Percentiles rank a stretch among this genome's conserved stretches.
phyloP scores from a whole-genome alignment of 2,329 filamentous ascomycete species.

The Fusarium pseudocircinatum region DNA sequence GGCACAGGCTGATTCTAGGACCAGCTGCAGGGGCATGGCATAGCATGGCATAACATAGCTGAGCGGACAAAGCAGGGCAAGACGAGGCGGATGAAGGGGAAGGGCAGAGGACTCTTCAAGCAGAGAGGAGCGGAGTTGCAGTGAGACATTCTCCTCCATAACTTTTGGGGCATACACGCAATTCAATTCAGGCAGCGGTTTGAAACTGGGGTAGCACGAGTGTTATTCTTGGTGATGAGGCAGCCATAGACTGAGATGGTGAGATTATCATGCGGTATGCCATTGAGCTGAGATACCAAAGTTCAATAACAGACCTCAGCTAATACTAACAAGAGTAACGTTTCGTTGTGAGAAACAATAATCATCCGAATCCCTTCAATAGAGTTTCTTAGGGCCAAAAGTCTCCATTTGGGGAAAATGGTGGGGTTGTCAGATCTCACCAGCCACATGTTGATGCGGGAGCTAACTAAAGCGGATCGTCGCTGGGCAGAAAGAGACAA shows the following conservation, averaged over 20 bases:
- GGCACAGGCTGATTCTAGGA: slow-evolving; percentile 24
- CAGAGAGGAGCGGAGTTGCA: not conserved
- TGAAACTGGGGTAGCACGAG: not conserved
- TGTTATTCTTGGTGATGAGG: not conserved
- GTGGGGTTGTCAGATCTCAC: slow-evolving; percentile 28
- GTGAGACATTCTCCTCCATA: slow-evolving; percentile 13
- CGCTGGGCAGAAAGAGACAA: not conserved
- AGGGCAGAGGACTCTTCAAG: not conserved
- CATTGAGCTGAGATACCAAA: not conserved
- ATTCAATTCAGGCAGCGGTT: slow-evolving; percentile 5
- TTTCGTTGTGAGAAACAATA: not conserved
- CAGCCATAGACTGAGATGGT: not conserved
- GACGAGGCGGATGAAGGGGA: not conserved
- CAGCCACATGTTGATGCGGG: slow-evolving; percentile 34
- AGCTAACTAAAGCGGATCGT: slow-evolving; percentile 31
- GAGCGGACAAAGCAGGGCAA: not conserved
- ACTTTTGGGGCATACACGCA: not conserved
- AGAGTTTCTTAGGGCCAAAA: not conserved
- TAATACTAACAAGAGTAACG: not conserved
- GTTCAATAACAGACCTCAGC: not conserved
- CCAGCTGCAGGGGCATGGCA: slow-evolving; percentile 22
- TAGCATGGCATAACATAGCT: not conserved
- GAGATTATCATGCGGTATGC: not conserved
- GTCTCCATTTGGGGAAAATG: not conserved
- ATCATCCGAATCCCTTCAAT: not conserved